These are phyloP conservation scores for Calonectria hawksworthii DNA, from an alignment of 2,329 filamentous ascomycete species.

Conservation along the genomic window DNA sequence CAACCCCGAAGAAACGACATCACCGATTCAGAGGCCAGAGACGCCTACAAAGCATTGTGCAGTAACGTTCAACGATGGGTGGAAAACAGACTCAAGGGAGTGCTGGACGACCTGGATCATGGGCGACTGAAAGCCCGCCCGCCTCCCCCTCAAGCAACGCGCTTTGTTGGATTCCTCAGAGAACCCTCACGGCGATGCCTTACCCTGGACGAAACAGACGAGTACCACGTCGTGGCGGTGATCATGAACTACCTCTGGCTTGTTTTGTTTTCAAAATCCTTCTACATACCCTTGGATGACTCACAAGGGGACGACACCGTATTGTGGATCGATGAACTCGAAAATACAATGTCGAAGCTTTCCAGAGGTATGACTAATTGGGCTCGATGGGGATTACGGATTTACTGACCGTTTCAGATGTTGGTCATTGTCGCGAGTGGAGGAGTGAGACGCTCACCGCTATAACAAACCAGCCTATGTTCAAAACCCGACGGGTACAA, in stretches of 20 bases:
- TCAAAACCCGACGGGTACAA: constrained; percentile 47
- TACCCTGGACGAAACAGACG: constrained; percentile 49
- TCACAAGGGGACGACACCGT: constrained; percentile 47
- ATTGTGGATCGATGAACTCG: constrained; percentile 51
- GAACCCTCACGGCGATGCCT: constrained; percentile 53
- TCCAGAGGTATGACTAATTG: constrained; percentile 48
- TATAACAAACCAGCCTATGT: constrained; percentile 48
- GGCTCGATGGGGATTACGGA: not conserved
- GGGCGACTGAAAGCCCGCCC: constrained; percentile 44
- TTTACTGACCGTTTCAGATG: constrained; percentile 40
- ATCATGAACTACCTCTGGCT: constrained; percentile 56
- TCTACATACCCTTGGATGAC: constrained; percentile 55
- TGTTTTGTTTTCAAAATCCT: constrained; percentile 52
- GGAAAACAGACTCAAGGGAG: constrained; percentile 49
- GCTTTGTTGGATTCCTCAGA: constrained; percentile 51
- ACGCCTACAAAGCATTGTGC: constrained; percentile 51
- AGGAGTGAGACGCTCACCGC: constrained; percentile 54
- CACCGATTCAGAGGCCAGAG: constrained; percentile 52
- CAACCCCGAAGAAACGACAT: constrained; percentile 52
- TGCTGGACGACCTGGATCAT: constrained; percentile 50
- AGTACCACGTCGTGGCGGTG: constrained; percentile 52
- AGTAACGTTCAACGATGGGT: constrained; percentile 54
- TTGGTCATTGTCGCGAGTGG: constrained; percentile 53
- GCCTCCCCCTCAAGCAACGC: constrained; percentile 44
- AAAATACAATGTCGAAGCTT: constrained; percentile 50